Evolutionary conservation across 345 rosid genomes (phyloP).

Genomic region (Lepidium aucheri): DNA sequence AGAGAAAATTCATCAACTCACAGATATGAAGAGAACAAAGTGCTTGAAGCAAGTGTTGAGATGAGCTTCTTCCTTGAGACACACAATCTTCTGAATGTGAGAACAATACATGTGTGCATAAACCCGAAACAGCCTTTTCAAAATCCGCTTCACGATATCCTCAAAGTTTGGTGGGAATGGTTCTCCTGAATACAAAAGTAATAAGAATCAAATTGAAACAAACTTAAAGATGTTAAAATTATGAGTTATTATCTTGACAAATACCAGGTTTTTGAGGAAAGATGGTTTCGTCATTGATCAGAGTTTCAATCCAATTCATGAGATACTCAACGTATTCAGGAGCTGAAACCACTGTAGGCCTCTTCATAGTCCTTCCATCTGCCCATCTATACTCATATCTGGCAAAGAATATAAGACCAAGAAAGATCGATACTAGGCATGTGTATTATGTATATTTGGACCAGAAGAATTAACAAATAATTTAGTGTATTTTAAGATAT

Average conservation of each 20-base stretch:
- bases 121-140: slow-evolving; percentile 69
- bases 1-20: slow-evolving; percentile 33
- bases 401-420: slow-evolving; percentile 1
- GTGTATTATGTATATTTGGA: too few relatives aligned
- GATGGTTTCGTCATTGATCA: slow-evolving; percentile 69
- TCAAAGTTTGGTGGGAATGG: slow-evolving; percentile 83
- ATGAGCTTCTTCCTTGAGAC: slow-evolving; percentile 82
- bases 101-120: slow-evolving; percentile 87
- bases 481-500: too few relatives aligned
- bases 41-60: slow-evolving; percentile 93
- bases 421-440: neutral
- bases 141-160: slow-evolving; percentile 74
- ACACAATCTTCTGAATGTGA: slow-evolving; percentile 72
- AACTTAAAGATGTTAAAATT: neutral
- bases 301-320: slow-evolving; percentile 79
- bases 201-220: neutral
- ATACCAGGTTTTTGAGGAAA: slow-evolving; percentile 82
- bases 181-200: slow-evolving; percentile 31
- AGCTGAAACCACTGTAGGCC: slow-evolving; percentile 86
- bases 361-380: slow-evolving; percentile 66
- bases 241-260: neutral
- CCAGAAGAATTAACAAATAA: too few relatives aligned
- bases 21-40: slow-evolving; percentile 66
- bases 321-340: slow-evolving; percentile 83
- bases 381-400: slow-evolving; percentile 94